Base-by-base conservation (phyloP, 768 basidiomycete genomes). In the Trametes sanguinea region DNA sequence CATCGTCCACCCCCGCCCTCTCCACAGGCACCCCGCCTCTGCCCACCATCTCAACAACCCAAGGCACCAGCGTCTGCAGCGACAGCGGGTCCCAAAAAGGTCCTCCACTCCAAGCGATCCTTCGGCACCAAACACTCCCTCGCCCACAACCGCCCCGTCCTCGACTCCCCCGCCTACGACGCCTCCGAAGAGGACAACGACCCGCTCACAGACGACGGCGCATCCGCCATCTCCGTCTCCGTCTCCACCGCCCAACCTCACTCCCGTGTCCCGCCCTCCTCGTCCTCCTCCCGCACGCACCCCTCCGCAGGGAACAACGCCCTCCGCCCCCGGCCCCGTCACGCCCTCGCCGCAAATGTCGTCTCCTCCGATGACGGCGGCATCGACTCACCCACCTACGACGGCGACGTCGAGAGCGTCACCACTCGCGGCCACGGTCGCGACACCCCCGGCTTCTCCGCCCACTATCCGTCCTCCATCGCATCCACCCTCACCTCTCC, bases 161-260 rank as follows among this genome's bases (percentile, higher is more conserved):
- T 71, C 54, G 65, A 70, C 62, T 72, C 70, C 33, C 70, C 69
- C 16, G 62, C 67, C 45, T 73, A 68, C 54, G 64, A 60, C 71
- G 90, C 88, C 73, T 92, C 89, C 3, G 90, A 92, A 70, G 91
- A 92, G 76, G 91, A 93, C 82, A 93, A 93, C 71, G 91, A 92
- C 73, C 89, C 90, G 4, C 77, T 90, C 65, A 91, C 89, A 6
- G 91, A 92, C 78, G 90, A 91, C 69, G 81, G 77, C 30, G 71
- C 75, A 27, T 84, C 86, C 33, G 73, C 81, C 52, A 72, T 85
- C 46, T 81, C 83, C 6, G 68, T 81, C 51, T 80, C 84, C 5
- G 70, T 61, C 55, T 72, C 65, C 46, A 69, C 62, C 55, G 72
- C 46, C 40, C 68, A 51, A 33, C 37, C 58, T 11, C 52, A 50